These are phyloP conservation scores for Rubroboletus pulcherrimus DNA, from an alignment of 768 basidiomycete species.

Conservation along the genomic window DNA sequence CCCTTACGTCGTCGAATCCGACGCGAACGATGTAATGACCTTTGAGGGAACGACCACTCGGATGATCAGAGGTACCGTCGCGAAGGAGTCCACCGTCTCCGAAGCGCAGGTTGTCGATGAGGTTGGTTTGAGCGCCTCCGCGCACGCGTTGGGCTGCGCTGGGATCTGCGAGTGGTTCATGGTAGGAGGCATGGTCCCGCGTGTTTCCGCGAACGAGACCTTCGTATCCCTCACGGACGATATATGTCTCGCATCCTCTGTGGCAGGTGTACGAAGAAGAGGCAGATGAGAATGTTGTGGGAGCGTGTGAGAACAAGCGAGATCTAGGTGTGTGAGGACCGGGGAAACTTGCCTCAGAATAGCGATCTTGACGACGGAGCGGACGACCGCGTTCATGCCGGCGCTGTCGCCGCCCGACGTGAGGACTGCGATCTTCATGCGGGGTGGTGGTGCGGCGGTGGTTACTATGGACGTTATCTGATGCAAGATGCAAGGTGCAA, in stretches of 20 bases:
- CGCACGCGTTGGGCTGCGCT: constrained; percentile 13
- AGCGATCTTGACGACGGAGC: constrained; percentile 87
- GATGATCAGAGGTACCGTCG: constrained; percentile 78
- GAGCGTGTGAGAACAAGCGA: background rate
- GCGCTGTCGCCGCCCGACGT: constrained; percentile 98
- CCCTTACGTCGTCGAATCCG: constrained; percentile 97
- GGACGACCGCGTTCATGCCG: constrained; percentile 95
- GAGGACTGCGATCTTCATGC: constrained; percentile 89
- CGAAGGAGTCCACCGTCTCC: constrained; percentile 74
- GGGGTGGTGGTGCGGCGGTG: background rate
- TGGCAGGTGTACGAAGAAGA: too few relatives aligned
- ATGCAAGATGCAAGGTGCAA: background rate
- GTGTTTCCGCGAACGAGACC: constrained; percentile 89
- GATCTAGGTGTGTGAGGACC: too few relatives aligned
- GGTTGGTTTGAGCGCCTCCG: constrained; percentile 29
- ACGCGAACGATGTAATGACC: constrained; percentile 92
- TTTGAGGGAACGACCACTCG: constrained; percentile 68
- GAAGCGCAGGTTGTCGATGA: constrained; percentile 75
- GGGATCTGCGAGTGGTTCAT: constrained; percentile 30
- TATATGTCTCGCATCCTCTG: constrained; percentile 90
- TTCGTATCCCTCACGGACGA: constrained; percentile 98
- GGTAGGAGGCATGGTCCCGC: constrained; percentile 29
- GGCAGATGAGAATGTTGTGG: background rate
- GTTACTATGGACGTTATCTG: background rate
- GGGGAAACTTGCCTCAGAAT: constrained; percentile 70